Conservation (phyloP, 73 alveolate genomes). For the Durusdinium trenchii region DNA sequence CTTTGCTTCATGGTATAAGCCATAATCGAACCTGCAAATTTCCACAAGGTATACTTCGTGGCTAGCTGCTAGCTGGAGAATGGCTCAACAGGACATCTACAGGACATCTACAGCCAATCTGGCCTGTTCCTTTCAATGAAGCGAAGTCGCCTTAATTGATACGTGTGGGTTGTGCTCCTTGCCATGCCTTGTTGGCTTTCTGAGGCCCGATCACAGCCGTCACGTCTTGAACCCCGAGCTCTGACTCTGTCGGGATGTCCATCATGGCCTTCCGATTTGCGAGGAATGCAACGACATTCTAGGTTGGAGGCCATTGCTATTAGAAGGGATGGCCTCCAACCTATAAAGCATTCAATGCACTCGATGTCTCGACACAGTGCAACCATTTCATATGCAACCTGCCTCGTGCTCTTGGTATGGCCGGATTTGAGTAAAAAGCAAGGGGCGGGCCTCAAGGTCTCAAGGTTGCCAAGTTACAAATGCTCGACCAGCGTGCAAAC, state of each 20-base stretch:
- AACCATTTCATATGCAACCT: not conserved
- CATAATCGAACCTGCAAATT: conserved; percentile 20
- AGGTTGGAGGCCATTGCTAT: not conserved
- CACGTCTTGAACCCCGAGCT: conserved; percentile 30
- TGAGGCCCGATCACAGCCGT: conserved; percentile 22
- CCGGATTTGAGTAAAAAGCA: conserved; percentile 25
- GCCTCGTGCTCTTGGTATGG: conserved; percentile 61
- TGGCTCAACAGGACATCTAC: not conserved
- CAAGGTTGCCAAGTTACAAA: not conserved
- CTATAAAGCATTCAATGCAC: not conserved
- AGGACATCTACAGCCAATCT: not conserved
- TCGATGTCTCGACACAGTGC: not conserved
- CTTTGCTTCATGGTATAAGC: conserved; percentile 29
- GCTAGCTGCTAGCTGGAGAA: not conserved
- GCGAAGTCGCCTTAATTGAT: not conserved
- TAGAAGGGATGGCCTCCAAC: not conserved
- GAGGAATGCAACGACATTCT: not conserved
- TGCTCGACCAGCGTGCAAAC: not conserved
- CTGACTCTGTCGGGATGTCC: conserved; percentile 78
- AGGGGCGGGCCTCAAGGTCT: conserved; percentile 20
- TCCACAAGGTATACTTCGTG: not conserved
- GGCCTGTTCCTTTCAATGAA: not conserved
- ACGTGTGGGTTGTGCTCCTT: not conserved
- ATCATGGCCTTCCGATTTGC: conserved; percentile 33
- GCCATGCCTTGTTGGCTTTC: not conserved